Base-by-base conservation (phyloP, 768 basidiomycete species). In the Boletellus ananas region DNA sequence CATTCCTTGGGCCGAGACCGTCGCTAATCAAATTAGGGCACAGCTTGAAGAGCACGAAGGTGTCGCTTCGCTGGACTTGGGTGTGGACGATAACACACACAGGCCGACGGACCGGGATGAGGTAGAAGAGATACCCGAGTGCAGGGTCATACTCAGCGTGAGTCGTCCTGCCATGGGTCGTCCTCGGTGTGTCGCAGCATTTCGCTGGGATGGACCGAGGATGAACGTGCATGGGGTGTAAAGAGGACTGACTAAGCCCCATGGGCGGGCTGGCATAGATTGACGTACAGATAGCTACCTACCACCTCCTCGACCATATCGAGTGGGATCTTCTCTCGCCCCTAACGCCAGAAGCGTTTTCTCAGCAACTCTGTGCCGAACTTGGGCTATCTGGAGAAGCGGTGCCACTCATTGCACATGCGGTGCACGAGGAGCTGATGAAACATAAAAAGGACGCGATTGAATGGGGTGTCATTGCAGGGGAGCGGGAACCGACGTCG, bases 261-360 rank as follows among this genome's bases (percentile, higher is more conserved):
- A 35, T 36, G 47, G 43, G 44, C 39, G 18, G 21, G 35, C 46
- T 29, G 40, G 48, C n/a, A 29, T 17, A 96, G 92, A 91, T 99
- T 64, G 96, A 99, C 71, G 92, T 98, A 21, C 96, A 99, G 67
- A 87, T 99, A 63, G 90, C 86, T 20, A 89, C 86, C 41, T 78
- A 93, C 64, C 92, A 95, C 67, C 77, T 99, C 1, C 75, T 89
- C 49, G 96, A 99, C 71, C 90, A 94, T 63, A 93, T 99, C 57
- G 96, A 99, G 70, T 99, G 95, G 95, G 95, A 99, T 69, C 79
- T 98, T n/a, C 80, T 90, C 40, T 95, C 94, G 4, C 80, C 87
- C 4, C 77, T 97, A 34, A 94, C 92, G 0, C 95, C 95, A 1
- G 88, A 95, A 64, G 76, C 72, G 1, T 98, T 98, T 60, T 80